Evolutionary conservation across 805 yeast genomes (phyloP), one percentile per base, ranked within the genome.

Genomic region (Tetrapisispora iriomotensis): DNA sequence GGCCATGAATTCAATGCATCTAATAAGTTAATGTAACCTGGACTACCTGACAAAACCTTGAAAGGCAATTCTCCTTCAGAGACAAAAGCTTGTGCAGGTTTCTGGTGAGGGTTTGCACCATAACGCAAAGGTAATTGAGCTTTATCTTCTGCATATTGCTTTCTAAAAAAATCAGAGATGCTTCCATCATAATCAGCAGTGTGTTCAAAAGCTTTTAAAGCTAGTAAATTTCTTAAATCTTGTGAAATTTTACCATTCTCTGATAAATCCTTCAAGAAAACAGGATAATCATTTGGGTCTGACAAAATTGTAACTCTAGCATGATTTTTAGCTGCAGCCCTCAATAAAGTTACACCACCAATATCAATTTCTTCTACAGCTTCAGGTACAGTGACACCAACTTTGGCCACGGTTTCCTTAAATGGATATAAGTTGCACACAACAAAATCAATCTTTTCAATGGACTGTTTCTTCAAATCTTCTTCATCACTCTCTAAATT

Each of bases 1-100:
- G 97, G 98, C 98, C 98, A 92, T 6, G 97, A 85, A 71, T 92
- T 92, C 56, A 92, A 74, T 20, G 96, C 98, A 66, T 92, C 98
- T 57, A 92, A 74, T 58, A 92, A 71, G 72, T 92, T 92, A 64
- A 92, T 88, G 72, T 92, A 92, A 53, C 98, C 97, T 49, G 98
- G 98, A 41, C 96, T 81, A 44, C 98, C 98, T 51, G 79, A 70
- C 53, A 92, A 71, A 21, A 90, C 97, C 68, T 82, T 82, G 73
- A 92, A 90, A 37, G 98, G 98, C 50, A 92, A 74, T 51, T 78
- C 78, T 49, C 81, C 82, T 50, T 79, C 75, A 42, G 79, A 63
- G 42, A 92, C 94, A 59, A 66, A 92, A 39, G 97, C 96, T 72
- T 92, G 98, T 23, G 98, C 96, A 36, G 98, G 98, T 67, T 86